Evolutionary conservation across 1,139 yeast genomes (phyloP), one percentile per base, ranked within the genome.

Genomic region (Blastobotrys raffinosifermentans): DNA sequence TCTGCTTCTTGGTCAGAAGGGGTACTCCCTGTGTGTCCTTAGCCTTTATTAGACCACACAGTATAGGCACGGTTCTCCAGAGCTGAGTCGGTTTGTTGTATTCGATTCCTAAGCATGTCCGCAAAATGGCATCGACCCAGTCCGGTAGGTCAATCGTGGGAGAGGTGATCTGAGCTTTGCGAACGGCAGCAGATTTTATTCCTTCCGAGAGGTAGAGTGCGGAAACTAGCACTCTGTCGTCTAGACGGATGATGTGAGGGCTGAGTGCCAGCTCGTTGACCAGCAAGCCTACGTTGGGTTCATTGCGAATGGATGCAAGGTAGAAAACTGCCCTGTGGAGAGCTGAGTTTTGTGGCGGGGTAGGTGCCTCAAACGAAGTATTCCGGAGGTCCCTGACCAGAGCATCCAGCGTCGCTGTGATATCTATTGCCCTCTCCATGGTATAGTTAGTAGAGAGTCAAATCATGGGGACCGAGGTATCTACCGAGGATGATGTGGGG

Each of bases 251-350:
- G 6, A 25, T 25, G 11, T 25, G 13, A 0, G 74, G 70, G 36
- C 72, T 73, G 45, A 64, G 61, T 36, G 78, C 57, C 34, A 80
- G 67, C 37, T 74, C 71, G 13, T 69, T 62, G 2, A 78, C 54
- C 4, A 81, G 54, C 3, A 79, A 53, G 26, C 70, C 60, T 22
- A 82, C 58, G 51, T 82, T 81, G 39, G 66, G 67, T 38, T 71
- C 76, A 38, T 73, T 71, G 51, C 77, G 78, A 31, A 82, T 63
- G 26, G 67, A 71, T 1, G 91, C 87, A 26, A 80, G 58, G 51
- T 77, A 77, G 50, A 77, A 75, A 32, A 71, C 77, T 8, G 76
- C 48, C 48, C 75, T 73, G 1, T 82, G 77, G 26, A 78, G 54
- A 9, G 35, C 33, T 2, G 14, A n/a, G 19, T 32, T 16, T 2